These are phyloP conservation scores for Tephrocybe sp. DNA, from an alignment of 768 basidiomycete species.

Conservation along the genomic window DNA sequence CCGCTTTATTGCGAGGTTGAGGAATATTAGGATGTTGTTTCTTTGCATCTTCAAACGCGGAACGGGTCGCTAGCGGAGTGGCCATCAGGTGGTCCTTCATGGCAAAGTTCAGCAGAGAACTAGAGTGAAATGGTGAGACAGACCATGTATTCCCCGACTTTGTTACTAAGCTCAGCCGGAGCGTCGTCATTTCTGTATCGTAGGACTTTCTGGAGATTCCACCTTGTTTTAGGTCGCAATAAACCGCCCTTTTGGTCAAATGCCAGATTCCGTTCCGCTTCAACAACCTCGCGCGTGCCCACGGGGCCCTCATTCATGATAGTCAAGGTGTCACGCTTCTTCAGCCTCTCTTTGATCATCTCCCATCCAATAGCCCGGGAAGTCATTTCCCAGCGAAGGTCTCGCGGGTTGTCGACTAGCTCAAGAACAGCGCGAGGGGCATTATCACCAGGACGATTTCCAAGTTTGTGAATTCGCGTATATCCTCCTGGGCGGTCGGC, in stretches of 20 bases:
- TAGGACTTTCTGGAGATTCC: constrained; percentile 75
- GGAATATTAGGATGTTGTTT: constrained; percentile 29
- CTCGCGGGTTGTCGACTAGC: constrained; percentile 91
- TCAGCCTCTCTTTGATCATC: constrained; percentile 57
- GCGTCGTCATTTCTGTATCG: constrained; percentile 55
- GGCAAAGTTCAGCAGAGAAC: constrained; percentile 8
- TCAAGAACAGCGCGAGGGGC: constrained; percentile 91
- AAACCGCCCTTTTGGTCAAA: constrained; percentile 36
- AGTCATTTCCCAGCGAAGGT: constrained; percentile 86
- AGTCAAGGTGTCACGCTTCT: constrained; percentile 38
- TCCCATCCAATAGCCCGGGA: constrained; percentile 90
- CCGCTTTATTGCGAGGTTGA: constrained; percentile 43
- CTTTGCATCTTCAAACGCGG: constrained; percentile 44
- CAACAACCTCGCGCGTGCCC: constrained; percentile 45
- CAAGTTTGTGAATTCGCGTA: constrained; percentile 90
- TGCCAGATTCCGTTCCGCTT: constrained; percentile 43
- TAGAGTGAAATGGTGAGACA: constrained; percentile 26
- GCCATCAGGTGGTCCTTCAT: constrained; percentile 69
- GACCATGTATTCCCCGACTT: constrained; percentile 68
- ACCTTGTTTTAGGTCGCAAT: constrained; percentile 65
- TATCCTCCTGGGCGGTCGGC: constrained; percentile 86
- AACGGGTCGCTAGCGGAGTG: constrained; percentile 53
- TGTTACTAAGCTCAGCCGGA: constrained; percentile 46
- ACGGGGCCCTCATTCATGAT: constrained; percentile 53
- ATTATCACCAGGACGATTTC: constrained; percentile 89